Conservation (phyloP, 2,329 filamentous ascomycete genomes). For the Alternaria metachromatica region DNA sequence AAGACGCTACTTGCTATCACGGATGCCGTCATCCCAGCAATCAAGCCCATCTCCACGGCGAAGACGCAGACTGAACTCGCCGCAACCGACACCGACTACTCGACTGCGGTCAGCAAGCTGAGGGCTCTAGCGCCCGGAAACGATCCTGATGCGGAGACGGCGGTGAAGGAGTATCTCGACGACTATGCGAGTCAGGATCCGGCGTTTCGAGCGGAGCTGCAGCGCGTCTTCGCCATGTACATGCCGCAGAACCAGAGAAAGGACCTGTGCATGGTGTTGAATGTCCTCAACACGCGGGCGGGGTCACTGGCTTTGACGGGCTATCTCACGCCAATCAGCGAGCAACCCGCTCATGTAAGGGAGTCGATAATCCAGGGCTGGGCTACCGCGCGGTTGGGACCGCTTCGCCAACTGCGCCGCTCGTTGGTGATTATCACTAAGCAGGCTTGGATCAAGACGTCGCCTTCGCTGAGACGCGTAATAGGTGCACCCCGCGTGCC, state of each 20-base stretch:
- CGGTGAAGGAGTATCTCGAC: constrained; percentile 61
- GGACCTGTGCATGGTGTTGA: constrained; percentile 60
- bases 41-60: constrained; percentile 53
- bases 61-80: constrained; percentile 52
- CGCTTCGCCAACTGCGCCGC: constrained; percentile 64
- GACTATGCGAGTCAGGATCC: constrained; percentile 61
- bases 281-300: constrained; percentile 62
- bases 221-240: constrained; percentile 56
- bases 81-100: constrained; percentile 60
- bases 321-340: constrained; percentile 66
- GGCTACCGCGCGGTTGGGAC: constrained; percentile 63
- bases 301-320: constrained; percentile 73
- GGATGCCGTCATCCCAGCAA: constrained; percentile 66
- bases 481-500: constrained; percentile 66
- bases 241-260: constrained; percentile 58
- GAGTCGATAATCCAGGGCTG: constrained; percentile 69
- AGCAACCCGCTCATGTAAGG: constrained; percentile 66
- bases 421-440: constrained; percentile 63
- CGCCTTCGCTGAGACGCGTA: constrained; percentile 61
- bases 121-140: constrained; percentile 30
- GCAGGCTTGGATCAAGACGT: constrained; percentile 63
- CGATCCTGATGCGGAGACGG: constrained; percentile 47
- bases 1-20: constrained; percentile 63
- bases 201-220: constrained; percentile 60
- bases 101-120: constrained; percentile 51